Evolutionary conservation across 1,284 basidiomycete genomes (phyloP), one percentile per base, ranked within the genome.

Genomic region (Boletus sp.): DNA sequence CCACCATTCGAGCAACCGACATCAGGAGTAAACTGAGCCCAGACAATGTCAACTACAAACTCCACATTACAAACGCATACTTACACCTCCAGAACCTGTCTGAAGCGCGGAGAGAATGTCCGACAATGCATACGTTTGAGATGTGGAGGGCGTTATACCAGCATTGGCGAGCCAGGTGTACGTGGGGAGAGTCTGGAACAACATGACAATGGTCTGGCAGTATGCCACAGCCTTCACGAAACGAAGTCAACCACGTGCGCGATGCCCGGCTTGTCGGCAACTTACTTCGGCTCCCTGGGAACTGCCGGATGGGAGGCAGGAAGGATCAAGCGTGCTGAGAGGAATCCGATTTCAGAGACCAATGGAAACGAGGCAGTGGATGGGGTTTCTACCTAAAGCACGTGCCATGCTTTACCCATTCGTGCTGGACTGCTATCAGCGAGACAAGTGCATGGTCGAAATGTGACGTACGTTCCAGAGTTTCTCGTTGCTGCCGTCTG

Each of bases 321-420:
- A 66, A 2, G 77, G 62, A 50, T 75, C 56, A 32, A 90, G 73
- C 2, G 84, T 88, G 59, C 83, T 86, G 29, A 43, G 9, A 35
- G 20, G 19, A 26, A 35, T 23, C 44, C 27, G 47, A 22, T n/a
- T 48, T 59, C 26, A 54, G 36, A 29, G 22, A 40, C 10, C 12
- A 22, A 49, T 19, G 20, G 3, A 23, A 20, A 36, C 30, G 25
- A 26, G 33, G 34, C n/a, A 3, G 20, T 14, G 20, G 23, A 22
- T 14, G 20, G 23, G 13, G 49, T 10, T 40, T 19, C 16, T 54
- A 80, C 80, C 79, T 82, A 65, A 77, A 78, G 65, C 88, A 89
- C 2, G 87, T 89, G n/a, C 87, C 87, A 58, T 90, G 87, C 19
- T 69, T 78, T 23, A 69, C 55, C 85, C 83, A 88, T 64, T 86